Evolutionary conservation across 73 alveolate genomes (phyloP).

Genomic region (Uronychia setigera): DNA sequence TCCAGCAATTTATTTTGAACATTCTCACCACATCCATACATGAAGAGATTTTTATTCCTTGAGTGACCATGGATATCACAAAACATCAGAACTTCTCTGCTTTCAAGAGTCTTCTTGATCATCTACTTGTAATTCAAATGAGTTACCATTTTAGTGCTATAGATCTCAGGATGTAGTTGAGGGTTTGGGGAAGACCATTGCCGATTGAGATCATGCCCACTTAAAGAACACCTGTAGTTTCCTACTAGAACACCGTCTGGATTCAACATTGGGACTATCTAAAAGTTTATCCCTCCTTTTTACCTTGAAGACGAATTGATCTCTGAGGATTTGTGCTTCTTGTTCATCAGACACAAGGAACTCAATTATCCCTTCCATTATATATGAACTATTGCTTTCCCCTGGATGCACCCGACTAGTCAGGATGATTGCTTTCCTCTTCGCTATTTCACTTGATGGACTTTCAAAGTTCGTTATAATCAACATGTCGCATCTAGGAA

Average conservation of each 20-base stretch:
- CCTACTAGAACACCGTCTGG: constrained; percentile 96
- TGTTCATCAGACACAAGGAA: constrained; percentile 70
- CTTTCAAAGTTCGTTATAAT: constrained; percentile 29
- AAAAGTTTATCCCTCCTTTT: constrained; percentile 22
- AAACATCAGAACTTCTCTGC: constrained; percentile 66
- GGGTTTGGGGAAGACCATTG: constrained; percentile 91
- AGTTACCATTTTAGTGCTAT: constrained; percentile 58
- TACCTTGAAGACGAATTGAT: constrained; percentile 81
- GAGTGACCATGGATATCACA: constrained; percentile 84
- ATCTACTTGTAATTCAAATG: constrained; percentile 38
- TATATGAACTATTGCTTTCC: constrained; percentile 71
- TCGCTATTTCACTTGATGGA: background rate
- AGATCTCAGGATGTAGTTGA: constrained; percentile 83
- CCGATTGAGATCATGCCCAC: constrained; percentile 94
- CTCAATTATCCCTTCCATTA: constrained; percentile 70
- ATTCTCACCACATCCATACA: constrained; percentile 52
- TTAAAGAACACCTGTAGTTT: constrained; percentile 87
- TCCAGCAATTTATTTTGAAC: too few relatives aligned
- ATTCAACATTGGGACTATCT: constrained; percentile 88
- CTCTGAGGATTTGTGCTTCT: constrained; percentile 73
- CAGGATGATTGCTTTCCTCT: constrained; percentile 59
- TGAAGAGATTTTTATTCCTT: constrained; percentile 34
- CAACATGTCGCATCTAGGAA: constrained; percentile 23
- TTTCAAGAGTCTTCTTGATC: constrained; percentile 75
- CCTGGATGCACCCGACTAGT: constrained; percentile 85